Base-by-base conservation (phyloP, 495 filamentous ascomycete species). In the Physcia stellaris region DNA sequence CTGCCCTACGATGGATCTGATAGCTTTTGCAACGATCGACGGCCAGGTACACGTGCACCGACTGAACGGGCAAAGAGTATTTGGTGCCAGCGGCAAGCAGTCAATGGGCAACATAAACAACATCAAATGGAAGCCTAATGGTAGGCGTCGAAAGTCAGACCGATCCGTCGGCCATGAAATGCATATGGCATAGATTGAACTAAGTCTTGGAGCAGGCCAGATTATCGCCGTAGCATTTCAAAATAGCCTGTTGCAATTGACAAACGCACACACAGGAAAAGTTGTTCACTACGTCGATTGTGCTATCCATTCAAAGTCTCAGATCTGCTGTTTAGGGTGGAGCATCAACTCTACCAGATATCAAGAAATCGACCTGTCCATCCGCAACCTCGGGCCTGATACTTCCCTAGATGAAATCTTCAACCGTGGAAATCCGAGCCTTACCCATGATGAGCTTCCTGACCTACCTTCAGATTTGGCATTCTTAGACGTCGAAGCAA, bases 1-100 rank as follows among this genome's bases (percentile, higher is more conserved):
- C 57, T 88, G 83, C 60, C 85, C 86, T 7, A 74, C 73, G 18
- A 83, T 88, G 71, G 83, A 90, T 58, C 67, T 94, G 37, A 61
- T 84, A 28, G 78, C 77, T 10, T 60, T 84, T 24, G 79, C 76
- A n/a, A 77, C 77, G 3, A 60, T 70, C 11, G 71, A 79, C 41
- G 68, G 75, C 19, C 63, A 75, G 38, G 52, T 84, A 26, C 57
- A 68, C 38, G 70, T 81, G 9, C 81, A 72, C 50, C 62, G 84
- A 45, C 48, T 83, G 34, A 85, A 81, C 37, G 76, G 76, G 0
- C 77, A 80, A 49, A 61, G 67, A 4, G 75, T 80, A 2, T 79
- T 88, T 49, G 75, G 81, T 4, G 40, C 72, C 54, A 60, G 62
- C 57, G 39, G 57, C 51, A 45, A 66, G 56, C 46, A 60, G 54